Evolutionary conservation across 257 asterid species (phyloP).

Genomic region (Petunia axillaris): DNA sequence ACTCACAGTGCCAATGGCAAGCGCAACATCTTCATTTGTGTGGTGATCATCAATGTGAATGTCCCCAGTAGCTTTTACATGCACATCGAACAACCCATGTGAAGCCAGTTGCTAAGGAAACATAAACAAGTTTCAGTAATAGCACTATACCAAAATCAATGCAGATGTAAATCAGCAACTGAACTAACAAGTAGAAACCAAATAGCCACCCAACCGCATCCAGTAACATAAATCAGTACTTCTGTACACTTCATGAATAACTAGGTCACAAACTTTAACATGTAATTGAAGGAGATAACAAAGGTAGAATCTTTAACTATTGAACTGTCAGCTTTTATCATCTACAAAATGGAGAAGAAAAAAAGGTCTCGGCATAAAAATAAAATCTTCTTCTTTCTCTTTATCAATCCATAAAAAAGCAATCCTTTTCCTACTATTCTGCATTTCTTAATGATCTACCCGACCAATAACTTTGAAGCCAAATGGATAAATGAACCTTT

Average conservation of each 20-base stretch:
- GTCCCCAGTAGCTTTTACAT: constrained; percentile 87
- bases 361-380: neutral
- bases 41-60: constrained; percentile 95
- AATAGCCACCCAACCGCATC: constrained; percentile 14
- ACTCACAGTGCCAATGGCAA: constrained; percentile 89
- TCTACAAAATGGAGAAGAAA: neutral
- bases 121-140: constrained; percentile 25
- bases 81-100: constrained; percentile 82
- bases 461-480: neutral
- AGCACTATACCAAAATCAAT: constrained; percentile 22
- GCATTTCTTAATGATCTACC: neutral
- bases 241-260: neutral
- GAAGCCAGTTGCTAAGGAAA: constrained; percentile 87
- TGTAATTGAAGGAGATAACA: constrained; percentile 4
- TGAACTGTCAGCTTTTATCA: neutral
- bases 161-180: constrained; percentile 17
- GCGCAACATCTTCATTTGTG: constrained; percentile 87
- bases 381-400: neutral
- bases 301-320: neutral
- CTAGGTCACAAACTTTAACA: neutral
- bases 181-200: constrained; percentile 2
- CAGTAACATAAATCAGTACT: neutral
- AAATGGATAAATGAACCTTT: neutral
- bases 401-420: neutral
- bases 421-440: constrained; percentile 2